These are phyloP conservation scores for Amanita phalloides DNA, from an alignment of 768 basidiomycete genomes.

Conservation along the genomic window DNA sequence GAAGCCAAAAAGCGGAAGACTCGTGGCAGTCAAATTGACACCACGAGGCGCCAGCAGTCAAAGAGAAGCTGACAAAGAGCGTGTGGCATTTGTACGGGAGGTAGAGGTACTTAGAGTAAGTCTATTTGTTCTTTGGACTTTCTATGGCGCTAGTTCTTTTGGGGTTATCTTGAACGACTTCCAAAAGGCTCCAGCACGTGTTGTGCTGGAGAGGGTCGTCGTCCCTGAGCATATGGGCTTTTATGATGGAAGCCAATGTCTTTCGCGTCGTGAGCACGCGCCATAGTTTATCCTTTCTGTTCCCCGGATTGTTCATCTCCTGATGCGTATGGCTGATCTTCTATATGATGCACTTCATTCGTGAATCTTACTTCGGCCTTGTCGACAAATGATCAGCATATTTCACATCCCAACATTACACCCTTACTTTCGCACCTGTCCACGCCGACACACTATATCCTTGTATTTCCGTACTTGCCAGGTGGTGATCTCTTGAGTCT, in stretches of 20 bases:
- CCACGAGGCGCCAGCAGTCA: conserved; percentile 17
- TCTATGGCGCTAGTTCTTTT: not conserved
- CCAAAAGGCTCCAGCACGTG: not conserved
- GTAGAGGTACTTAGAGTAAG: conserved; percentile 75
- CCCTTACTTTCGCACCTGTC: conserved; percentile 62
- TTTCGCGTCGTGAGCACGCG: not conserved
- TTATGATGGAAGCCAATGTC: not conserved
- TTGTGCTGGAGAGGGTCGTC: not conserved
- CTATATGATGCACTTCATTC: not conserved
- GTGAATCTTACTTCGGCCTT: not conserved
- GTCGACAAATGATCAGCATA: conserved; percentile 35
- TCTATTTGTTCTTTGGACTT: conserved; percentile 8
- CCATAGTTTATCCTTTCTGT: not conserved
- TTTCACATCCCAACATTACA: conserved; percentile 75
- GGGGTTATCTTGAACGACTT: not conserved
- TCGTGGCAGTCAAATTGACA: conserved; percentile 41
- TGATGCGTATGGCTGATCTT: not conserved
- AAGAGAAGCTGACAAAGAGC: conserved; percentile 55
- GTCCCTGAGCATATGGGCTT: not conserved
- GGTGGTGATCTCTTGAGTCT: conserved; percentile 80
- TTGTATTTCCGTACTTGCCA: conserved; percentile 64
- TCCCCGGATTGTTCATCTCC: not conserved
- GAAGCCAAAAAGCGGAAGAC: conserved; percentile 13
- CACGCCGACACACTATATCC: conserved; percentile 61
- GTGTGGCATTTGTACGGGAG: conserved; percentile 73